These are phyloP conservation scores for Hymenoscyphus occultus DNA, from an alignment of 2,329 filamentous ascomycete genomes.

Conservation along the genomic window DNA sequence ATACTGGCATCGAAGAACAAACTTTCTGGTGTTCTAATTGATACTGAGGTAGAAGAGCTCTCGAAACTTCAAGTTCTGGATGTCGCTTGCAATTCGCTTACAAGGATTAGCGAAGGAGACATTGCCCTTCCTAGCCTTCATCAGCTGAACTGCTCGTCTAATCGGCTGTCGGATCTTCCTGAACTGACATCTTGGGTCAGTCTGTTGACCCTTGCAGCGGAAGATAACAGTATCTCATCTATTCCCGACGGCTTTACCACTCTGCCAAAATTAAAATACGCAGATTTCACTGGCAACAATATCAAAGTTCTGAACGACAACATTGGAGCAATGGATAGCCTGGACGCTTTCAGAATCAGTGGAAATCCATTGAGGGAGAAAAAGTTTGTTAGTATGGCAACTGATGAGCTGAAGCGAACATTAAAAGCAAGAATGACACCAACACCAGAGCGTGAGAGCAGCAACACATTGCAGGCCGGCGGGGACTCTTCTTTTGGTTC, in stretches of 20 bases:
- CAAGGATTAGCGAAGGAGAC: constrained; percentile 29
- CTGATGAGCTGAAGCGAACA: constrained; percentile 75
- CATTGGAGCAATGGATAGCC: constrained; percentile 73
- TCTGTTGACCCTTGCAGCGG: constrained; percentile 69
- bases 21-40: constrained; percentile 69
- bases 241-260: constrained; percentile 74
- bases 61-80: constrained; percentile 71
- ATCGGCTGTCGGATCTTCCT: constrained; percentile 71
- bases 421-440: constrained; percentile 66
- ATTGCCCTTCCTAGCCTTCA: constrained; percentile 64
- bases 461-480: constrained; percentile 37
- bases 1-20: constrained; percentile 75
- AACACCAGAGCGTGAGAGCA: constrained; percentile 28
- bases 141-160: constrained; percentile 74
- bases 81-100: constrained; percentile 72
- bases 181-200: constrained; percentile 70
- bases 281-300: constrained; percentile 83
- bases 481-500: constrained; percentile 31
- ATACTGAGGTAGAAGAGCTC: constrained; percentile 55
- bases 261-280: constrained; percentile 67
- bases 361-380: constrained; percentile 91
- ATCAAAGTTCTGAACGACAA: constrained; percentile 72
- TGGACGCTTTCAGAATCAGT: constrained; percentile 72
- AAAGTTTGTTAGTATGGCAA: constrained; percentile 77
- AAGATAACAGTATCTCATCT: constrained; percentile 74